phyloP scores from a whole-genome alignment of 768 basidiomycete species.

The Tremella mesenterica region DNA sequence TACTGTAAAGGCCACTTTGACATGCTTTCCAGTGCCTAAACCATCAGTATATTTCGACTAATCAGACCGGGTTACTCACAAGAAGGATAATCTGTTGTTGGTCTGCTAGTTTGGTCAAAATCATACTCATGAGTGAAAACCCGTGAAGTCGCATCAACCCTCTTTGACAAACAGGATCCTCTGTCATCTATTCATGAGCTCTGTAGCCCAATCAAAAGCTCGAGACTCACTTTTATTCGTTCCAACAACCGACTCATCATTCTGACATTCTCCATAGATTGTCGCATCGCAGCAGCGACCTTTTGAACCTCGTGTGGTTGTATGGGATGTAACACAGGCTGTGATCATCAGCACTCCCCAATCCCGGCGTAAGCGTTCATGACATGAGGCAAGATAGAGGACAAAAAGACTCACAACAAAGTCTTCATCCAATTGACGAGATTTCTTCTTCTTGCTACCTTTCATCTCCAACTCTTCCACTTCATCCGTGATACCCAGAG shows the following conservation, averaged over 20 bases:
- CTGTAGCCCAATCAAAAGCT: background rate
- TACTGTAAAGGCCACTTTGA: conserved; percentile 66
- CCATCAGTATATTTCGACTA: background rate
- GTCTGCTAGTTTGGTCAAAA: conserved; percentile 64
- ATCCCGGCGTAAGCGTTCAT: too few relatives aligned
- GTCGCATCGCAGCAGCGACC: conserved; percentile 81
- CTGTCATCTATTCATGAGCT: conserved; percentile 58
- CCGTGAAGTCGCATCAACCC: conserved; percentile 86
- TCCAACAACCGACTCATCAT: conserved; percentile 74
- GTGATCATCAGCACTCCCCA: conserved; percentile 5
- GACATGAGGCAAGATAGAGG: too few relatives aligned
- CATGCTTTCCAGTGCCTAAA: conserved; percentile 46
- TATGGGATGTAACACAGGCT: conserved; percentile 73
- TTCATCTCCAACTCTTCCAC: conserved; percentile 73
- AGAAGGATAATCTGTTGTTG: conserved; percentile 64
- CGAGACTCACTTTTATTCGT: conserved; percentile 61
- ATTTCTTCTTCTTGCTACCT: conserved; percentile 78
- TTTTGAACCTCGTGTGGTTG: conserved; percentile 74
- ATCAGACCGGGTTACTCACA: conserved; percentile 49
- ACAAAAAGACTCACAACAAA: conserved; percentile 62
- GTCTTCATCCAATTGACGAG: conserved; percentile 90
- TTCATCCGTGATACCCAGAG: conserved; percentile 88
- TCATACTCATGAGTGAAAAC: conserved; percentile 80
- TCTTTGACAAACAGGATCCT: conserved; percentile 65
- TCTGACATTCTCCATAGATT: conserved; percentile 66